These are phyloP conservation scores for Zygosaccharomyces pseudorouxii DNA, from an alignment of 805 yeast genomes.

Conservation along the genomic window DNA sequence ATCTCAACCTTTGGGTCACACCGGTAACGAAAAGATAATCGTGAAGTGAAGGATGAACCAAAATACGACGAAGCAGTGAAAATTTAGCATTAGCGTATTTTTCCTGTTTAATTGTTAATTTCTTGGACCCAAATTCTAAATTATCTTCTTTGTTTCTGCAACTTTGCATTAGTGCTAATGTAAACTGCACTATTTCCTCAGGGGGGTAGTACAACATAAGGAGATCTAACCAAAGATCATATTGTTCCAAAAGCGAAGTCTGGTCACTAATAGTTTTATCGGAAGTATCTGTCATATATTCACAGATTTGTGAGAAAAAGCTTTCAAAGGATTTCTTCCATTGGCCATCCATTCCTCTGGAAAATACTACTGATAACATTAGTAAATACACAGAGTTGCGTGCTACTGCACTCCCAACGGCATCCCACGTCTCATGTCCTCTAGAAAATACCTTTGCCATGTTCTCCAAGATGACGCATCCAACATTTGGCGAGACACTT, in stretches of 20 bases:
- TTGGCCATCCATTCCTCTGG: conserved; percentile 19
- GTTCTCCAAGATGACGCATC: conserved; percentile 45
- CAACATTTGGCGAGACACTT: conserved; percentile 44
- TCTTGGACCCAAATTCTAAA: conserved; percentile 7
- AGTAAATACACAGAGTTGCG: conserved; percentile 52
- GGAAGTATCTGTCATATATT: conserved; percentile 46
- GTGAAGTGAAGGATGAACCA: conserved; percentile 37
- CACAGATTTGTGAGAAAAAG: conserved; percentile 35
- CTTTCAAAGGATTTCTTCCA: conserved; percentile 29
- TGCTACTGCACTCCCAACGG: conserved; percentile 59
- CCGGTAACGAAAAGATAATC: conserved; percentile 13
- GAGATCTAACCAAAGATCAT: conserved; percentile 50
- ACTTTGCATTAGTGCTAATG: conserved; percentile 18
- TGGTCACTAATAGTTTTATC: conserved; percentile 56
- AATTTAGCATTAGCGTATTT: conserved; percentile 59
- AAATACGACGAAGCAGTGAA: conserved; percentile 52
- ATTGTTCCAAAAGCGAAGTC: conserved; percentile 52
- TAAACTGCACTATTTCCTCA: conserved; percentile 17
- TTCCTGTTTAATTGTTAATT: conserved; percentile 31
- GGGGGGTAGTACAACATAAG: conserved; percentile 29
- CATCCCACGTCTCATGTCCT: conserved; percentile 54
- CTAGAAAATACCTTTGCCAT: conserved; percentile 45
- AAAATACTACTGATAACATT: conserved; percentile 37
- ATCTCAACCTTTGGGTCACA: conserved; percentile 27
- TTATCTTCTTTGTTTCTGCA: conserved; percentile 22